phyloP scores from a whole-genome alignment of 345 rosid genomes.

The Garcia nutans region DNA sequence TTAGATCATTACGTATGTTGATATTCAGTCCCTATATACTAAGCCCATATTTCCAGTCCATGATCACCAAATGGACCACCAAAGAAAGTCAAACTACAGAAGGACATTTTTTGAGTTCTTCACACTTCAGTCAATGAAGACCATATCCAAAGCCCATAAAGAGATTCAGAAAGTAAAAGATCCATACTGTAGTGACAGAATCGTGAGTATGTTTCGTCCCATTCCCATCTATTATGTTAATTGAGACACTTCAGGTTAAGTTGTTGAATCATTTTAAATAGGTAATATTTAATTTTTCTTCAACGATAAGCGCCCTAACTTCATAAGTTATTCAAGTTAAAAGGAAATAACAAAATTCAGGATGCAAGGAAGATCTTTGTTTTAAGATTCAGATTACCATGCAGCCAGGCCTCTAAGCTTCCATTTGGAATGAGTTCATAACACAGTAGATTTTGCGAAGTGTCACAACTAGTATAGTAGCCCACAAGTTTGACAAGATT shows the following conservation, averaged over 20 bases:
- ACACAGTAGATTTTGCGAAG: conserved; percentile 90
- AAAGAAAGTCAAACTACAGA: not conserved
- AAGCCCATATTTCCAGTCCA: not conserved
- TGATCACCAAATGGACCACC: not conserved
- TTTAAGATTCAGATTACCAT: conserved; percentile 50
- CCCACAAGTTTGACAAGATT: conserved; percentile 98
- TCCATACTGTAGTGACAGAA: not conserved
- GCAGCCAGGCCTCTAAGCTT: conserved; percentile 97
- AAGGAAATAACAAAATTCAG: conserved; percentile 7
- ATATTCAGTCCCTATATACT: not conserved
- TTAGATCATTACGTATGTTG: not conserved
- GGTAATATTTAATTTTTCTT: not conserved
- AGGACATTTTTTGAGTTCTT: not conserved
- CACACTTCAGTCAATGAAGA: not conserved
- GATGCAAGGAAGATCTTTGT: not conserved
- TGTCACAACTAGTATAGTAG: conserved; percentile 81
- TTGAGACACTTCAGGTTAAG: not conserved
- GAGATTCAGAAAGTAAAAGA: not conserved
- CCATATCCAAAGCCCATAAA: not conserved
- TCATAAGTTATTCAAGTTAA: conserved; percentile 3
- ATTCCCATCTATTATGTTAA: not conserved
- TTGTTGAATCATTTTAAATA: not conserved
- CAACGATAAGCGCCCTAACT: not conserved
- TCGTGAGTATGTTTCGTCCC: not conserved
- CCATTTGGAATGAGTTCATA: conserved; percentile 99